Base-by-base conservation (phyloP, 2,329 filamentous ascomycete species). In the Achaetomium macrosporum region DNA sequence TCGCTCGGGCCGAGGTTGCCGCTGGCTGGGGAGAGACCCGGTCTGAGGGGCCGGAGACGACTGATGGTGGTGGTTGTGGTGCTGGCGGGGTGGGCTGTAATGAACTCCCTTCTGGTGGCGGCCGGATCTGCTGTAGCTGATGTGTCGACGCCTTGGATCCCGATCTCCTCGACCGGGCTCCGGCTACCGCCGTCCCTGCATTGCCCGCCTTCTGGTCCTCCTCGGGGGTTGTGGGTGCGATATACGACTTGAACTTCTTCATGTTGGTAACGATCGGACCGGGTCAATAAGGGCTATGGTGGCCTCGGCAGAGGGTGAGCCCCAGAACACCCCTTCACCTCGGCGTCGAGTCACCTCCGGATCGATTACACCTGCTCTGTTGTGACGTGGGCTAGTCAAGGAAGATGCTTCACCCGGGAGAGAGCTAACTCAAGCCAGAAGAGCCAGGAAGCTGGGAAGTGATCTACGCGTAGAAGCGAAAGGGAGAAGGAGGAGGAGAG, bases 181-280 rank as follows among this genome's bases (percentile, higher is more conserved):
- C 53, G 36, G 50, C 44, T 56, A 13, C 33, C 40, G 45, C 35
- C 15, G 49, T 16, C 29, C 13, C 25, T 13, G 35, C 44, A 40
- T 48, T 37, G 9, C 33, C 37, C 5, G 8, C 15, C 25, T 37
- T 45, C 44, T 53, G 11, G 31, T 50, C 48, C 30, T 45, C 49
- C 42, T 46, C 20, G 5, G 44, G 17, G 9, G 47, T 33, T 4
- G 50, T 19, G 29, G 57, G 53, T 3, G 57, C 47, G 47, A 58
- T 51, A 37, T 59, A 59, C 35, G 57, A 56, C 47, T 57, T 53
- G 19, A 58, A 58, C 48, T 55, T 57, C 46, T 59, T 59, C 55
- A 56, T 59, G 20, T 37, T 54, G 55, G 48, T 50, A 47, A 52
- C 52, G 46, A 52, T 41, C 35, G 40, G 46, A 49, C 51, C 29